Conservation (phyloP, 371 early-diverging fungal species). For the Apophysomyces elegans region DNA sequence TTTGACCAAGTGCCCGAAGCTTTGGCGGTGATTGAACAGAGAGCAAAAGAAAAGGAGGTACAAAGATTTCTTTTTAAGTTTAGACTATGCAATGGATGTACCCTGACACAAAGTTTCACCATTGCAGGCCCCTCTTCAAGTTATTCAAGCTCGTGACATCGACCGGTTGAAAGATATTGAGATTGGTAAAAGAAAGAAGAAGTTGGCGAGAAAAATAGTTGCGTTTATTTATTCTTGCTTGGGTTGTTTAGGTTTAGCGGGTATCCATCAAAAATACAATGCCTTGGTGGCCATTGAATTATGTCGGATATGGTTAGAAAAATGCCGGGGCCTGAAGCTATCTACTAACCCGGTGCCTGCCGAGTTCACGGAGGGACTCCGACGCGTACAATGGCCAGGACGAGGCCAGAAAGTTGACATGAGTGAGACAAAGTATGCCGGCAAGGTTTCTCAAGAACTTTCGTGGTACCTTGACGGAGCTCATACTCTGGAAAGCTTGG, state of each 20-base stretch:
- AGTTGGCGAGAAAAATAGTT: background rate
- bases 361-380: slow-evolving; percentile 64
- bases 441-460: slow-evolving; percentile 42
- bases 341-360: slow-evolving; percentile 40
- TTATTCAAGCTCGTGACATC: slow-evolving; percentile 19
- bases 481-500: slow-evolving; percentile 89
- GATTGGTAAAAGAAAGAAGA: slow-evolving; percentile 14
- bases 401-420: slow-evolving; percentile 70
- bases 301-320: slow-evolving; percentile 65
- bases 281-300: slow-evolving; percentile 81
- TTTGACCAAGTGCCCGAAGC: slow-evolving; percentile 76
- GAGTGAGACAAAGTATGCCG: slow-evolving; percentile 42
- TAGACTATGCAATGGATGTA: no score
- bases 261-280: slow-evolving; percentile 85
- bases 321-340: slow-evolving; percentile 34
- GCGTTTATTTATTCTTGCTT: background rate
- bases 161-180: slow-evolving; percentile 21
- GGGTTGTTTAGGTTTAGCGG: slow-evolving; percentile 64
- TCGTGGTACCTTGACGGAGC: slow-evolving; percentile 93
- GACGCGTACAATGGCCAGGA: slow-evolving; percentile 85
- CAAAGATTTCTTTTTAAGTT: background rate
- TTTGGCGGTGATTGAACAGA: slow-evolving; percentile 65
- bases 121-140: slow-evolving; percentile 20
- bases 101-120: background rate
- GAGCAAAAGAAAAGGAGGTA: slow-evolving; percentile 73